Conservation (phyloP, 177 flowering plant species). For the Vitis hybrid region DNA sequence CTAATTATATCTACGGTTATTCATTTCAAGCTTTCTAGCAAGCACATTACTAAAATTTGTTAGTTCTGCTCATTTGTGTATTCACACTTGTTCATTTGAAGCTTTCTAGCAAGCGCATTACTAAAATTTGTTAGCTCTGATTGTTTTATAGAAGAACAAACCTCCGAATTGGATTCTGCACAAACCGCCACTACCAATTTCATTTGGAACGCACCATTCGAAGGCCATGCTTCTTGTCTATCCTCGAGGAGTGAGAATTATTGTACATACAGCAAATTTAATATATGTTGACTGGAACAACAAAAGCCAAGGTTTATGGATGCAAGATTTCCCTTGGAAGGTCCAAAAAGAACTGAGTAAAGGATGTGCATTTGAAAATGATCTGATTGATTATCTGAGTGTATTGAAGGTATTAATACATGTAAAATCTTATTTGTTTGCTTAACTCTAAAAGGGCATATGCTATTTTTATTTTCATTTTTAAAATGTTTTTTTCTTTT, state of each 20-base stretch:
- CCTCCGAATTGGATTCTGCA: slow-evolving; percentile 86
- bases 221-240: slow-evolving; percentile 98
- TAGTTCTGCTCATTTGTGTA: slow-evolving; percentile 9
- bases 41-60: neutral
- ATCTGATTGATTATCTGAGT: slow-evolving; percentile 82
- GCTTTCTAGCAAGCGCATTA: neutral
- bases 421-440: neutral
- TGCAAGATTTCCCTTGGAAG: slow-evolving; percentile 99
- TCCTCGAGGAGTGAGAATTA: slow-evolving; percentile 80
- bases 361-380: slow-evolving; percentile 78
- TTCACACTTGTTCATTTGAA: neutral
- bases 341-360: slow-evolving; percentile 40
- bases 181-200: slow-evolving; percentile 91
- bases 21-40: neutral
- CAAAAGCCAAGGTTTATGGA: slow-evolving; percentile 98
- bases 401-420: slow-evolving; percentile 65
- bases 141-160: slow-evolving; percentile 62
- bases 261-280: slow-evolving; percentile 93
- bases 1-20: neutral
- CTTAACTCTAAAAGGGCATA: neutral
- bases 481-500: neutral
- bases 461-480: neutral
- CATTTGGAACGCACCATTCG: slow-evolving; percentile 98
- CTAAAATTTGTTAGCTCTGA: slow-evolving; percentile 3
- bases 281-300: slow-evolving; percentile 98